These are phyloP conservation scores for Termitomyces sp. DNA, from an alignment of 768 basidiomycete genomes.

Conservation along the genomic window DNA sequence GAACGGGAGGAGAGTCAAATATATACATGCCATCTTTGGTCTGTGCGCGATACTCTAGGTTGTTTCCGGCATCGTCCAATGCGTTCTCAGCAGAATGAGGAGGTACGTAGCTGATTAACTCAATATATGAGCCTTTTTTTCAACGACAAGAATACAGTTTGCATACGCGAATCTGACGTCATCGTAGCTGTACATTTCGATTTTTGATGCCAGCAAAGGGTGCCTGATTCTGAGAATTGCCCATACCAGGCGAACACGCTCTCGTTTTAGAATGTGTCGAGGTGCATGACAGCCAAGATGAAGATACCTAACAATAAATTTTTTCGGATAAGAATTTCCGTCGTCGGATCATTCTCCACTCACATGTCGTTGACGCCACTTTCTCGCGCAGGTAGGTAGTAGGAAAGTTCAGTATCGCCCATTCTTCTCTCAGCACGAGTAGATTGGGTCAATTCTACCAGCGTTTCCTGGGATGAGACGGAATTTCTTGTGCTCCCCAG, in stretches of 20 bases:
- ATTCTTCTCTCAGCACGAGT: slow-evolving; percentile 45
- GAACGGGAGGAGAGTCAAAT: neutral
- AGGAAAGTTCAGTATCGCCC: slow-evolving; percentile 75
- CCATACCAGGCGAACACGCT: slow-evolving; percentile 61
- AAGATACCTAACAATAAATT: slow-evolving; percentile 56
- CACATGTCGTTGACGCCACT: slow-evolving; percentile 89
- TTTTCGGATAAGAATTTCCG: neutral
- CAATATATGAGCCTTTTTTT: neutral
- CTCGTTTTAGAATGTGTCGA: slow-evolving; percentile 32
- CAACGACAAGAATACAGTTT: neutral
- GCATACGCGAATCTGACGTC: slow-evolving; percentile 69
- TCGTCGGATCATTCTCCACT: neutral
- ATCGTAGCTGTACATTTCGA: slow-evolving; percentile 57
- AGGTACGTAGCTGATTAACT: slow-evolving; percentile 38
- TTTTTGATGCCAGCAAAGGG: slow-evolving; percentile 62
- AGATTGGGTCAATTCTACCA: slow-evolving; percentile 8
- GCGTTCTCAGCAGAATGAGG: slow-evolving; percentile 41
- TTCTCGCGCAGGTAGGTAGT: slow-evolving; percentile 76
- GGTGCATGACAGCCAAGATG: slow-evolving; percentile 65
- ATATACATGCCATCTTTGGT: slow-evolving; percentile 53
- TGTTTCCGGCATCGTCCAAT: slow-evolving; percentile 40
- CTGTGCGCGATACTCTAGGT: slow-evolving; percentile 47
- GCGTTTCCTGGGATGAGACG: slow-evolving; percentile 16
- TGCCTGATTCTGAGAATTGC: slow-evolving; percentile 68
- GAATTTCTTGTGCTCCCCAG: slow-evolving; percentile 1